Conservation (phyloP, 2,329 filamentous ascomycete species). For the Pyrenophora seminiperda region DNA sequence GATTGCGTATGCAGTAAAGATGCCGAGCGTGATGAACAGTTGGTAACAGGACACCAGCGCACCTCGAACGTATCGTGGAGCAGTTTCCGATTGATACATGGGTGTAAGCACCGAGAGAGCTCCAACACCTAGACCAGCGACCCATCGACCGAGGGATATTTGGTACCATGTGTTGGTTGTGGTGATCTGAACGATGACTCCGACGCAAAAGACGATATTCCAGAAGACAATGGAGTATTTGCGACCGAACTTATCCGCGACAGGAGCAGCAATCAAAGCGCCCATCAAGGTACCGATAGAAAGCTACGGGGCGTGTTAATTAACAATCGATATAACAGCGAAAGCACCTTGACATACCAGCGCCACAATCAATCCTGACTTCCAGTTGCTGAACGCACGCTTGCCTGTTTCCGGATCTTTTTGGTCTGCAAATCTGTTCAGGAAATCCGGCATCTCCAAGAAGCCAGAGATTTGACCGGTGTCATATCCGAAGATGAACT, state of each 20-base stretch:
- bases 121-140: conserved; percentile 71
- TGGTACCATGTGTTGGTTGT: conserved; percentile 64
- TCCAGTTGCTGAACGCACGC: conserved; percentile 37
- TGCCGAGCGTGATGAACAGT: conserved; percentile 71
- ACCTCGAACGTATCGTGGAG: conserved; percentile 67
- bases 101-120: conserved; percentile 62
- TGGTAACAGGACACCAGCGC: conserved; percentile 68
- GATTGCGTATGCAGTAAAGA: conserved; percentile 58
- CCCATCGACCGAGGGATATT: conserved; percentile 66
- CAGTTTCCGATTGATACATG: conserved; percentile 71
- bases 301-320: conserved; percentile 45
- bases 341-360: conserved; percentile 26
- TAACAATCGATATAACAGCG: background rate
- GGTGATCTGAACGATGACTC: conserved; percentile 69
- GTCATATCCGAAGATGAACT: conserved; percentile 41
- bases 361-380: conserved; percentile 44
- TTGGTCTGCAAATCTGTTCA: conserved; percentile 36
- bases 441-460: conserved; percentile 45
- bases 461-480: conserved; percentile 46
- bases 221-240: conserved; percentile 66
- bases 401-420: conserved; percentile 27
- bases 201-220: conserved; percentile 67
- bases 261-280: conserved; percentile 62
- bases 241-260: conserved; percentile 67
- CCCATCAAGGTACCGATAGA: conserved; percentile 79